Evolutionary conservation across 148 eudicot genomes (phyloP).

Genomic region (Mesembryanthemum crystallinum): DNA sequence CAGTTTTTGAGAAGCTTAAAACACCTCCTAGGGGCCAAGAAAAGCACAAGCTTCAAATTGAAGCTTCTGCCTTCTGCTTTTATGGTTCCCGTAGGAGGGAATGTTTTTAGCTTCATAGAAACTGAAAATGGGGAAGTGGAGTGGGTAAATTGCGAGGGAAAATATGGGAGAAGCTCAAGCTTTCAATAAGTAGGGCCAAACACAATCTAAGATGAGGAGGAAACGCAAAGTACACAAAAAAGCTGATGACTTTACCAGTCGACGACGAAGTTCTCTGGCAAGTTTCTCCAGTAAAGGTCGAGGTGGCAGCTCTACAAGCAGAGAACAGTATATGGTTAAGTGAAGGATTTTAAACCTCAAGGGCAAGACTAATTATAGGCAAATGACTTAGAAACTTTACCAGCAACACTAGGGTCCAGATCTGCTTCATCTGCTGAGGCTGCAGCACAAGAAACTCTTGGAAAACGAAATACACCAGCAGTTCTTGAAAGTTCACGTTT

Average conservation of each 20-base stretch:
- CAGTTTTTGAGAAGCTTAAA: too few relatives aligned
- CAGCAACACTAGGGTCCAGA: constrained; percentile 72
- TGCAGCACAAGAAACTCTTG: constrained; percentile 96
- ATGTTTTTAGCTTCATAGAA: too few relatives aligned
- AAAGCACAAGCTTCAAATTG: too few relatives aligned
- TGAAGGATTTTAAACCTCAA: neutral
- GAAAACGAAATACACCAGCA: constrained; percentile 73
- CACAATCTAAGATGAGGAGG: too few relatives aligned
- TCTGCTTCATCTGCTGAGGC: constrained; percentile 98
- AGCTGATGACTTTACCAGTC: constrained; percentile 45
- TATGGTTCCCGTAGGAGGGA: too few relatives aligned
- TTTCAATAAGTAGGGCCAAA: too few relatives aligned
- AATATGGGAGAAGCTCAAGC: too few relatives aligned
- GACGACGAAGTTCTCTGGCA: constrained; percentile 73
- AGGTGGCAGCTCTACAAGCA: constrained; percentile 81
- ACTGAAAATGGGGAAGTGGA: too few relatives aligned
- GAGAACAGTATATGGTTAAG: constrained; percentile 5
- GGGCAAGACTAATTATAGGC: neutral
- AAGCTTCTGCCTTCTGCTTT: too few relatives aligned
- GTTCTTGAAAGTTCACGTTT: constrained; percentile 54
- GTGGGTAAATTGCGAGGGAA: too few relatives aligned
- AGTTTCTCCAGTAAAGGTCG: constrained; percentile 79
- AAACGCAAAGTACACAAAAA: neutral
- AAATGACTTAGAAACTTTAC: constrained; percentile 32
- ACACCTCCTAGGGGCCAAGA: too few relatives aligned